Conservation (phyloP, 805 yeast species). For the Hanseniaspora vineae region DNA sequence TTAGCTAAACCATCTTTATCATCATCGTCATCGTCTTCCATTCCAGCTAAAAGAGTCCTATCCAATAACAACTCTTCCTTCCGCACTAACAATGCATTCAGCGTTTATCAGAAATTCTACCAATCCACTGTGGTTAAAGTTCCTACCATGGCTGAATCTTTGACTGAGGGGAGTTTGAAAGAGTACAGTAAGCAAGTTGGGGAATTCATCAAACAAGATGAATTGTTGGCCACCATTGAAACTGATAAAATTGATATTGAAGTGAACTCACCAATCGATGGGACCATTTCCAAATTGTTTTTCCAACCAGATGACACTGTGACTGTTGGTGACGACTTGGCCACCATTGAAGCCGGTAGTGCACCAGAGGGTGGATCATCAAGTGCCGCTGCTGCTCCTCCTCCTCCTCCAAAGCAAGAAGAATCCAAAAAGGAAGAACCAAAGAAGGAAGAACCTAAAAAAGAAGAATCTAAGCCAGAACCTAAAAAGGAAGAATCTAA, state of each 20-base stretch:
- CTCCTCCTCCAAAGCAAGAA: constrained; percentile 18
- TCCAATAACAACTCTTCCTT: neutral
- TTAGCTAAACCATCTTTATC: no score
- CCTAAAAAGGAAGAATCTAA: constrained; percentile 20
- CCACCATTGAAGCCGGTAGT: constrained; percentile 68
- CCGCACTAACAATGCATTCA: neutral
- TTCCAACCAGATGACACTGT: constrained; percentile 86
- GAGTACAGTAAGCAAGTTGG: constrained; percentile 65
- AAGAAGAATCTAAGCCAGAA: constrained; percentile 16
- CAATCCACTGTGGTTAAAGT: constrained; percentile 55
- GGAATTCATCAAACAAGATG: constrained; percentile 76
- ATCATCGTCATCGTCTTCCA: neutral
- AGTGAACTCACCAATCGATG: constrained; percentile 87
- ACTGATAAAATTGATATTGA: constrained; percentile 97
- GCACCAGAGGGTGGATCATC: constrained; percentile 29
- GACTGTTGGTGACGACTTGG: constrained; percentile 86
- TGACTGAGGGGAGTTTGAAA: constrained; percentile 89
- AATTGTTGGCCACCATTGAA: constrained; percentile 90
- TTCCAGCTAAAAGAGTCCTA: neutral
- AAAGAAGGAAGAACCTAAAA: constrained; percentile 18
- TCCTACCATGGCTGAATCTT: constrained; percentile 97
- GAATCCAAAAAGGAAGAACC: constrained; percentile 16
- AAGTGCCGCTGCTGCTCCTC: constrained; percentile 34
- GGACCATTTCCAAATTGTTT: constrained; percentile 74
- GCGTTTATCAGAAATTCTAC: neutral